Evolutionary conservation across 176 grass and related monocot species (phyloP), one percentile per base, ranked within the genome.

Genomic region (Triticum monococcum): DNA sequence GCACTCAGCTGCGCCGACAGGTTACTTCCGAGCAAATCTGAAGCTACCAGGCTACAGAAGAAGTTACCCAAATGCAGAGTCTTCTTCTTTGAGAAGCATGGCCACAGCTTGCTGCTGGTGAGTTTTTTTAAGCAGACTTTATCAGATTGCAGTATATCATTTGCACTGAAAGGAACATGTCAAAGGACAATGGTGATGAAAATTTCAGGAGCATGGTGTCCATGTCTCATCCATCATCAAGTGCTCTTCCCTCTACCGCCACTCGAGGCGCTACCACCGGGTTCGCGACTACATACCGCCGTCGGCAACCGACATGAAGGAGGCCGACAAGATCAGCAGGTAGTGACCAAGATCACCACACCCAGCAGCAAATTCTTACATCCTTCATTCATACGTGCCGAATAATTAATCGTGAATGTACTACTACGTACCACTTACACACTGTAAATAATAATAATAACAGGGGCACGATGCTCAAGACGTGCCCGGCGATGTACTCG

Each of bases 191-290:
- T 13, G 10, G 7, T 80, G 20, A 80, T 73, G 37, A 64, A 24
- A n/a, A 28, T 80, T 89, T 35, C 88, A 95, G 90, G 93, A 95
- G 66, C 79, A 90, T 12, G 90, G 83, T 33, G 88, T 95, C 30
- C 90, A 95, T 84, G 88, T 92, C 11, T 64, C 90, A 10, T 89
- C 90, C 66, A 88, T 95, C 66, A 92, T 95, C 78, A 95, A 92
- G 74, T 90, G 83, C 79, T 37, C 85, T 30, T 77, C 71, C 20
- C 83, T 90, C 72, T 95, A 90, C 79, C 90, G 90, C 61, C 88
- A 82, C 32, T 90, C 88, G 12, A 92, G 22, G 7, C 67, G 74
- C 26, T 43, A 86, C 41, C 78, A 95, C 83, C 78, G 86, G 81
- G 48, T 95, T 60, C 84, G 67, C 2, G 93, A 95, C 73, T 95